Evolutionary conservation across 208 protist species (phyloP).

Genomic region (Trypanosoma melophagium): DNA sequence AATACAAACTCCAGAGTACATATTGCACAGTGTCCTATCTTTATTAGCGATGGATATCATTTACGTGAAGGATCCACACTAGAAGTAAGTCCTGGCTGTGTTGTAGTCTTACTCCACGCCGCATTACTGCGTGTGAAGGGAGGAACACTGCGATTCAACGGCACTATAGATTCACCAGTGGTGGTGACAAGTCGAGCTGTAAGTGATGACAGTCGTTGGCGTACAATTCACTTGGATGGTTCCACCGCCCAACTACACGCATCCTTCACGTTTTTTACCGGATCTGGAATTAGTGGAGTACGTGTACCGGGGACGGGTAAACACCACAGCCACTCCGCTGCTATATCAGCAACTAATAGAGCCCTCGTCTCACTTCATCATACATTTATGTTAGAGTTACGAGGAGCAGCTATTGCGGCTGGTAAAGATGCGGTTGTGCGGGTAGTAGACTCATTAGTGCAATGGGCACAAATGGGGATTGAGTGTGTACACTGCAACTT

Average conservation of each 20-base stretch:
- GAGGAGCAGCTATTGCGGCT: conserved; percentile 30
- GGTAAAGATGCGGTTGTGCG: conserved; percentile 11
- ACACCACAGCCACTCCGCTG: conserved; percentile 32
- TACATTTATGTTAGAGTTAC: conserved; percentile 20
- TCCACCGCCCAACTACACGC: neutral
- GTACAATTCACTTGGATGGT: conserved; percentile 24
- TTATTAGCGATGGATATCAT: conserved; percentile 10
- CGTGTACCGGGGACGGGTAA: conserved; percentile 20
- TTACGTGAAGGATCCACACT: conserved; percentile 6
- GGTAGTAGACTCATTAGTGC: conserved; percentile 25
- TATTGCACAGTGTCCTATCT: conserved; percentile 17
- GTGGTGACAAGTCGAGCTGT: conserved; percentile 17
- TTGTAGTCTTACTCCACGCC: conserved; percentile 13
- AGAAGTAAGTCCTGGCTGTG: conserved; percentile 24
- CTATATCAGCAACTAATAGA: conserved; percentile 23
- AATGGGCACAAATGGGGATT: conserved; percentile 30
- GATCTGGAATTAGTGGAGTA: conserved; percentile 13
- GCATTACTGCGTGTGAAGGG: conserved; percentile 14
- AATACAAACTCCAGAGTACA: neutral
- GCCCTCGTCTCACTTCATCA: conserved; percentile 13
- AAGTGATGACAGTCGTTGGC: conserved; percentile 12
- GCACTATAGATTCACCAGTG: conserved; percentile 18
- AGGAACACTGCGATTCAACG: conserved; percentile 17
- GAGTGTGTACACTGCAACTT: conserved; percentile 31
- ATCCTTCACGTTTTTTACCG: conserved; percentile 22